Evolutionary conservation across 2,329 filamentous ascomycete species (phyloP), one percentile per base, ranked within the genome.

Genomic region (Elsinoe batatas): DNA sequence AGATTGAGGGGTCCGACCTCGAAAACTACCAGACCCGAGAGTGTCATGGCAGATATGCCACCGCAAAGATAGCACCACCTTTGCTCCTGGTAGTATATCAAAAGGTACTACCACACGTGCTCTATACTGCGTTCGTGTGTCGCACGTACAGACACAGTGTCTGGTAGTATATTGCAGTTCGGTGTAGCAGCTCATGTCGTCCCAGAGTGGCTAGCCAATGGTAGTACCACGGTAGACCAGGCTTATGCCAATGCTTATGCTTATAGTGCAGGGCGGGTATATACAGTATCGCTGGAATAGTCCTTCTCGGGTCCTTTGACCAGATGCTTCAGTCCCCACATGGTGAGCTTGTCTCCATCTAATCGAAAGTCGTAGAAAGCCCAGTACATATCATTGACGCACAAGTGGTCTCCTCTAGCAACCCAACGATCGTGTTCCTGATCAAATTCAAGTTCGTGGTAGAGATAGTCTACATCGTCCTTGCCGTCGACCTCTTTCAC

Each of bases 351-450:
- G 13, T 53, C 47, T 22, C 64, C 63, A 18, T 65, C 61, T 44
- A 69, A 35, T 73, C 11, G 68, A 68, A 91, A 91, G 58, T 81
- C 76, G 67, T 88, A 89, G 46, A 76, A 74, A 35, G 86, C 83
- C 56, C 85, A 76, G 64, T 90, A 90, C 60, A 81, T 81, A 63
- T 91, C 86, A 22, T 85, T 76, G 18, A 82, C 76, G 65, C 87
- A 90, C 17, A 88, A 70, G 66, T 91, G 86, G 11, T 81, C 79
- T 0, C 84, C 82, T 61, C 76, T 81, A 0, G 85, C 86, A 40
- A 72, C 69, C 81, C 84, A 87, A 1, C 59, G 56, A 20, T 54
- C 46, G 10, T 67, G 62, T 4, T 67, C 59, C 1, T 66, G 61
- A 32, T 73, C 58, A 59, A 90, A 86, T 57, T 84, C 77, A n/a